These are phyloP conservation scores for Nosema muscidifuracis DNA, from an alignment of 371 early-diverging fungal genomes.

Conservation along the genomic window DNA sequence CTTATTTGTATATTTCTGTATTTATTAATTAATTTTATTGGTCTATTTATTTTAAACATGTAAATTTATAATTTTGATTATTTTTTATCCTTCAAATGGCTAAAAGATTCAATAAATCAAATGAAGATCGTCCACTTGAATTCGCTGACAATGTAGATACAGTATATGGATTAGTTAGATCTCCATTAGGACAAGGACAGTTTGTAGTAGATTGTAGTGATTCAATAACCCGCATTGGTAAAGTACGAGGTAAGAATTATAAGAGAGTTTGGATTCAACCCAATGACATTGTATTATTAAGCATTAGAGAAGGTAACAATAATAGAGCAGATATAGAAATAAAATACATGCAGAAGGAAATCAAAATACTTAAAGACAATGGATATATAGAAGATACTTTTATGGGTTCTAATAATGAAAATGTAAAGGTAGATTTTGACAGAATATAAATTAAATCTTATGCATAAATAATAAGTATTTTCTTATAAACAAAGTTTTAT, in stretches of 20 bases:
- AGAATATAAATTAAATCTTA: constrained; percentile 21
- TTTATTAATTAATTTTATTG: too few species aligned
- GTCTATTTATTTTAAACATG: too few species aligned
- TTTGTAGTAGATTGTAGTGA: constrained; percentile 85
- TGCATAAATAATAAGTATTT: too few species aligned
- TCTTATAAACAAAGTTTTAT: too few species aligned
- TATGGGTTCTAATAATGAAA: not conserved
- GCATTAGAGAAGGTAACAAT: constrained; percentile 88
- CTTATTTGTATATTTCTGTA: too few species aligned
- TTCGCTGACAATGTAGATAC: constrained; percentile 57
- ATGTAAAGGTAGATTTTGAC: constrained; percentile 42
- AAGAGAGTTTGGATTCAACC: constrained; percentile 86
- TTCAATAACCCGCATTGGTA: constrained; percentile 79
- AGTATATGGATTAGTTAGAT: constrained; percentile 77
- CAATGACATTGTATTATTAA: constrained; percentile 85
- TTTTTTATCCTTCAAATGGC: not conserved
- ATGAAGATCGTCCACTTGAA: constrained; percentile 45
- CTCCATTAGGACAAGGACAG: constrained; percentile 91
- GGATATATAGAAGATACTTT: constrained; percentile 82
- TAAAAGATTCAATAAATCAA: constrained; percentile 29
- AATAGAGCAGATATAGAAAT: constrained; percentile 88
- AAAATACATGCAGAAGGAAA: constrained; percentile 93
- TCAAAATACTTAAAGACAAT: constrained; percentile 80
- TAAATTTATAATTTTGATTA: too few species aligned
- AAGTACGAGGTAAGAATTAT: constrained; percentile 90